Evolutionary conservation across 805 yeast genomes (phyloP).

Genomic region (Nakazawaea sp.): DNA sequence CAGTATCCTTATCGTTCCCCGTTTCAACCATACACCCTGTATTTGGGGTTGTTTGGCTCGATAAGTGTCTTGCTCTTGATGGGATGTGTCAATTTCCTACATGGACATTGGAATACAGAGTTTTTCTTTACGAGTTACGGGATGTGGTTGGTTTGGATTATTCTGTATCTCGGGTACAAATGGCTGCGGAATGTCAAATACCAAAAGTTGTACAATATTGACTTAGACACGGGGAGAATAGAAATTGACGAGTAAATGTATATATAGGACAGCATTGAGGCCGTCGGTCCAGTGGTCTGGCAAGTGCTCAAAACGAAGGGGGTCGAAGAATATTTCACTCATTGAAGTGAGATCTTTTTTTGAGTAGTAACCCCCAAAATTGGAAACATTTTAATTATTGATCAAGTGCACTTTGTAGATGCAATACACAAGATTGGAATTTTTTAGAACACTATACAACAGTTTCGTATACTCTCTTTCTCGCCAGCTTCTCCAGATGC

Average conservation of each 20-base stretch:
- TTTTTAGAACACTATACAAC: too few relatives aligned
- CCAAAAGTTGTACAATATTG: constrained; percentile 66
- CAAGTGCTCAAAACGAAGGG: too few relatives aligned
- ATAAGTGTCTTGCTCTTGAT: constrained; percentile 33
- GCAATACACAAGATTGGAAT: too few relatives aligned
- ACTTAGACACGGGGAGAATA: constrained; percentile 77
- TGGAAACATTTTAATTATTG: background rate
- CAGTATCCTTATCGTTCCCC: constrained; percentile 51
- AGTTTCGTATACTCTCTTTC: constrained; percentile 72
- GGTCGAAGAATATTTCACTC: too few relatives aligned
- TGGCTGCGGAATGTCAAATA: constrained; percentile 54
- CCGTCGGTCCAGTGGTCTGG: too few relatives aligned
- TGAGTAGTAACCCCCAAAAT: background rate
- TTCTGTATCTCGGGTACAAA: constrained; percentile 44
- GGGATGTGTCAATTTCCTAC: constrained; percentile 46
- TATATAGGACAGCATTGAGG: too few relatives aligned
- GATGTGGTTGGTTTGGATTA: constrained; percentile 34
- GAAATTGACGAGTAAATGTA: too few relatives aligned
- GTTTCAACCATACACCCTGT: constrained; percentile 48
- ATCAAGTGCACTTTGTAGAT: too few relatives aligned
- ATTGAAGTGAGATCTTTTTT: background rate
- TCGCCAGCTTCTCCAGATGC: constrained; percentile 46
- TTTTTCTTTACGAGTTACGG: constrained; percentile 51
- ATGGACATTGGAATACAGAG: constrained; percentile 40
- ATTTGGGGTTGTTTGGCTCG: constrained; percentile 39